A percentile compares a stretch with the other conserved stretches of the same genome.
Conservation (phyloP, 345 rosid species). For the Capsella bursapastoris region DNA sequence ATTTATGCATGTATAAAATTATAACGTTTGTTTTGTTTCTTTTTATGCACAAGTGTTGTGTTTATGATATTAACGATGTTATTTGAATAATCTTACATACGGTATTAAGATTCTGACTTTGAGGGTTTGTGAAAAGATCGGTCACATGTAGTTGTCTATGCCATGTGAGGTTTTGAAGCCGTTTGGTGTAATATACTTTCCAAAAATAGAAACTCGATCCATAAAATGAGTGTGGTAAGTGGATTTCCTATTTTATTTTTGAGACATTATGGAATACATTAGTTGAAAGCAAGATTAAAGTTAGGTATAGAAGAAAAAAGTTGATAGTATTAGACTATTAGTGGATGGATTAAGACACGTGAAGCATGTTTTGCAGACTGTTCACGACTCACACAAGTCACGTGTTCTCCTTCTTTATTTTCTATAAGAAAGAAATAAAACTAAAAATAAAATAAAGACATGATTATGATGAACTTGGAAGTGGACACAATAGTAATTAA, state of each 20-base stretch:
- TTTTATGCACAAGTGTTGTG: neutral
- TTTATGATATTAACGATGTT: neutral
- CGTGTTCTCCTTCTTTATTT: constrained; percentile 26
- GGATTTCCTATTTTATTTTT: constrained; percentile 6
- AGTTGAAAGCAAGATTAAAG: constrained; percentile 28
- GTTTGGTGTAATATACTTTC: constrained; percentile 23
- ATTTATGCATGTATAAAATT: neutral
- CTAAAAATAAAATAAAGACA: constrained; percentile 15
- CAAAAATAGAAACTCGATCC: constrained; percentile 33
- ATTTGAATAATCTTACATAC: neutral
- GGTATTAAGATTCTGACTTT: neutral
- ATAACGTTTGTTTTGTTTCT: neutral
- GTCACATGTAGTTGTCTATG: constrained; percentile 32
- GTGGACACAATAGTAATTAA: constrained; percentile 24
- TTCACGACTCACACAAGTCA: constrained; percentile 23
- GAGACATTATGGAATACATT: neutral
- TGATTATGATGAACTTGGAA: constrained; percentile 28
- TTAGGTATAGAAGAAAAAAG: constrained; percentile 9
- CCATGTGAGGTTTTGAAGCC: constrained; percentile 28
- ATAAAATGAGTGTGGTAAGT: neutral
- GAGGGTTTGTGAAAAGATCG: constrained; percentile 27
- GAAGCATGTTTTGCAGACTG: constrained; percentile 36
- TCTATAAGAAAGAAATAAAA: too few species aligned
- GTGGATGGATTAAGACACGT: constrained; percentile 38
- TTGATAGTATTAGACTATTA: constrained; percentile 26